These are phyloP conservation scores for Pseudocercospora cruenta DNA, from an alignment of 2,329 filamentous ascomycete genomes.

Conservation along the genomic window DNA sequence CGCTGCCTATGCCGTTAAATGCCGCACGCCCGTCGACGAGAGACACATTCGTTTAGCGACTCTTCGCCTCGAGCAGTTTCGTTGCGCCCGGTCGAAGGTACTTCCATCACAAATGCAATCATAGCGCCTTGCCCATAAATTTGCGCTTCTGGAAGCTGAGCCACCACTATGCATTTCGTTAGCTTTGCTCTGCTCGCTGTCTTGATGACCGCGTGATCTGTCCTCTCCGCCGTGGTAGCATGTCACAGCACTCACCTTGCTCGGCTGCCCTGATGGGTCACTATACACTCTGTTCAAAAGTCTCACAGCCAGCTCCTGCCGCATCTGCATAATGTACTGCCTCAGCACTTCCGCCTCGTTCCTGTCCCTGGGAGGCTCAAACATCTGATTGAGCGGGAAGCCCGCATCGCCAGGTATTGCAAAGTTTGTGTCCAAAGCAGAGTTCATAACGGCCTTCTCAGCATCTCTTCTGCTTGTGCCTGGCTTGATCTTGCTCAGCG, in stretches of 20 bases:
- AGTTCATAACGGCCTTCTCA: slow-evolving; percentile 80
- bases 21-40: background rate
- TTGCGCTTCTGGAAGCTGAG: slow-evolving; percentile 98
- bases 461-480: slow-evolving; percentile 67
- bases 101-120: slow-evolving; percentile 17
- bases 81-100: background rate
- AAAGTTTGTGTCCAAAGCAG: slow-evolving; percentile 91
- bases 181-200: slow-evolving; percentile 26
- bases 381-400: slow-evolving; percentile 95
- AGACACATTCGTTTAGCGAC: background rate
- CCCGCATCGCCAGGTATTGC: slow-evolving; percentile 89
- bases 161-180: slow-evolving; percentile 82
- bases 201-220: background rate
- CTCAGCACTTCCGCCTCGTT: slow-evolving; percentile 87
- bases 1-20: background rate
- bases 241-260: slow-evolving; percentile 52
- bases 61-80: background rate
- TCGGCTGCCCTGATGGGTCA: slow-evolving; percentile 67
- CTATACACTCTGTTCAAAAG: slow-evolving; percentile 86
- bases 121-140: slow-evolving; percentile 88
- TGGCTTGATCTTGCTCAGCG: slow-evolving; percentile 83
- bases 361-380: slow-evolving; percentile 82
- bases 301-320: slow-evolving; percentile 84
- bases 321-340: slow-evolving; percentile 88
- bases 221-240: background rate